Conservation (phyloP, 306 rosid species). For the Inga laurina region DNA sequence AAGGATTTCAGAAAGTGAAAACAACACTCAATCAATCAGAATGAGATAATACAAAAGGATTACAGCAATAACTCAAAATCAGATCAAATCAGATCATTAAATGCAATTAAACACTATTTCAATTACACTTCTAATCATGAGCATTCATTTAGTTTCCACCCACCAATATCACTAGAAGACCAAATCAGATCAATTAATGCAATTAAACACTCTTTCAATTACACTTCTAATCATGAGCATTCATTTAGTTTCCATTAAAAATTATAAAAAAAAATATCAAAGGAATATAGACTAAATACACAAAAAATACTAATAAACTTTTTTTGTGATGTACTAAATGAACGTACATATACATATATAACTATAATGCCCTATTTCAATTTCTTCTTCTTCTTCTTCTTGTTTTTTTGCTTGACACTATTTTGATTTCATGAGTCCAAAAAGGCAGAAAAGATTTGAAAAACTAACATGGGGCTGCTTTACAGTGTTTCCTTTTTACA, state of each 20-base stretch:
- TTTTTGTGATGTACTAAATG: background rate
- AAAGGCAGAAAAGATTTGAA: too few species aligned
- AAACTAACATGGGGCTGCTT: too few species aligned
- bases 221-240: background rate
- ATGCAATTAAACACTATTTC: background rate
- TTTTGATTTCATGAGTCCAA: too few species aligned
- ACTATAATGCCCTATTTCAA: background rate
- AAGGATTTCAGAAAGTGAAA: background rate
- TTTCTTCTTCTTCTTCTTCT: too few species aligned
- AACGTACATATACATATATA: background rate
- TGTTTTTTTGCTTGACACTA: too few species aligned
- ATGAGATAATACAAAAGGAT: background rate
- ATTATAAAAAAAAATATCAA: background rate
- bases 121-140: background rate
- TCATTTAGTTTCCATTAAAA: slow-evolving; percentile 12
- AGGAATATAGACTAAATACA: slow-evolving; percentile 4
- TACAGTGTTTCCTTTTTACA: too few species aligned
- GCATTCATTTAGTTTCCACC: background rate
- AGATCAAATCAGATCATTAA: background rate
- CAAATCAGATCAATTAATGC: background rate
- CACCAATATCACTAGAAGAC: background rate
- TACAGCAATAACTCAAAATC: background rate
- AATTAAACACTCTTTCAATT: background rate
- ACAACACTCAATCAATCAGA: background rate
- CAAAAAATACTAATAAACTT: too few species aligned